A percentile compares a stretch with the other conserved stretches of the same genome.
Evolutionary conservation across 306 rosid genomes (phyloP).

Genomic region (Senna tora): DNA sequence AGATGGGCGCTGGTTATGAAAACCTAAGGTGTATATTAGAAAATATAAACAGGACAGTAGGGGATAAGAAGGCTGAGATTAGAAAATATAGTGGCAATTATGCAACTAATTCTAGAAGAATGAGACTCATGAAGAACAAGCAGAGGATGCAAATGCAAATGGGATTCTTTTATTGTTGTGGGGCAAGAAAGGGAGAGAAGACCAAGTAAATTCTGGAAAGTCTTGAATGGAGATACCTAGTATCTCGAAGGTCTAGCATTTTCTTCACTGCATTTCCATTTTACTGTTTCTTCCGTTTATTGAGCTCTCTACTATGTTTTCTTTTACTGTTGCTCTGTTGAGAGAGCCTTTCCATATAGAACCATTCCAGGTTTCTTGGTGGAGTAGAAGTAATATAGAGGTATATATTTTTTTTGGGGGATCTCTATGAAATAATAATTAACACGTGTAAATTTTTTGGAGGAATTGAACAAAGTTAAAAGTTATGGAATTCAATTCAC

Average conservation of each 20-base stretch:
- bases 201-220: not conserved
- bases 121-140: not conserved
- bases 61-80: not conserved
- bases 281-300: not conserved
- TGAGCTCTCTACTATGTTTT: not conserved
- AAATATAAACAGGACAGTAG: not conserved
- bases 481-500: not conserved
- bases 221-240: not conserved
- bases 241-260: not conserved
- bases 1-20: not conserved
- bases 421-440: not conserved
- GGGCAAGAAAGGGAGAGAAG: not conserved
- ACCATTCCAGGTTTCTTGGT: not conserved
- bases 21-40: not conserved
- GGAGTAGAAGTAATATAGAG: not conserved
- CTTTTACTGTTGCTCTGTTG: not conserved
- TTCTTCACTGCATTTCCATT: not conserved
- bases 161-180: not conserved
- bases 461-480: not conserved
- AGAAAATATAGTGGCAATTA: not conserved
- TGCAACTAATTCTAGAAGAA: not conserved
- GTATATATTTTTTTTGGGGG: not conserved
- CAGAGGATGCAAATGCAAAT: not conserved
- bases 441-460: not conserved
- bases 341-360: not conserved